These are phyloP conservation scores for Blastobotrys proliferans DNA, from an alignment of 1,139 yeast genomes.

Conservation along the genomic window DNA sequence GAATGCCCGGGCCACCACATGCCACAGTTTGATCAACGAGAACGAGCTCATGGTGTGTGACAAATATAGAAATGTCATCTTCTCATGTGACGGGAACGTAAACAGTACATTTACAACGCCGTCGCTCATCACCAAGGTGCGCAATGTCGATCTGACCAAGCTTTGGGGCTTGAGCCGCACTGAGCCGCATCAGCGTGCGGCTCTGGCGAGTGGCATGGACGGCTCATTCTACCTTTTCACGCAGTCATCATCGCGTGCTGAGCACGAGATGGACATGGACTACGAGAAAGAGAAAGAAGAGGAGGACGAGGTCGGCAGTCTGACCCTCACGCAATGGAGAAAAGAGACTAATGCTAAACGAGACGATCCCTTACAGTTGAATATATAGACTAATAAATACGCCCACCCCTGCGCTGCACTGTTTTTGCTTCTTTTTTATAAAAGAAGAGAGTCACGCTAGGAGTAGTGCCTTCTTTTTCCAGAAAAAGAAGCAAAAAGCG, in stretches of 20 bases:
- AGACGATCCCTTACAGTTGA: not conserved
- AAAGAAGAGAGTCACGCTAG: too few species aligned
- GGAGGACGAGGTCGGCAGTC: not conserved
- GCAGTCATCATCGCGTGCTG: conserved; percentile 6
- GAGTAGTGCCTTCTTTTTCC: too few species aligned
- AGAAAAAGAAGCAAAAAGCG: too few species aligned
- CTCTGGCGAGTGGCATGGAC: conserved; percentile 15
- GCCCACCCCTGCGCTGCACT: too few species aligned
- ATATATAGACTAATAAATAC: too few species aligned
- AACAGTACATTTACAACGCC: conserved; percentile 13
- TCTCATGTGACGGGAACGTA: too few species aligned
- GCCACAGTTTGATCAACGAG: conserved; percentile 13
- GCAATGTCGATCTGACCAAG: conserved; percentile 2
- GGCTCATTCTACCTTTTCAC: conserved; percentile 15
- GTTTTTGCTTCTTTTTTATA: too few species aligned
- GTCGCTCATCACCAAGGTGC: conserved; percentile 10
- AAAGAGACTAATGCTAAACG: not conserved
- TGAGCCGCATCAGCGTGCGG: conserved; percentile 1
- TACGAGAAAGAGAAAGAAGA: too few species aligned
- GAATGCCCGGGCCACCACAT: conserved; percentile 13
- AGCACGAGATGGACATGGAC: too few species aligned
- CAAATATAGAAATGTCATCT: conserved; percentile 12
- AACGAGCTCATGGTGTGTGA: conserved; percentile 17
- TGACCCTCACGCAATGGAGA: not conserved
- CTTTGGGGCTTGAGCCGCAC: conserved; percentile 11